Evolutionary conservation across 805 yeast species (phyloP).

Genomic region (Lipomyces japonicus): DNA sequence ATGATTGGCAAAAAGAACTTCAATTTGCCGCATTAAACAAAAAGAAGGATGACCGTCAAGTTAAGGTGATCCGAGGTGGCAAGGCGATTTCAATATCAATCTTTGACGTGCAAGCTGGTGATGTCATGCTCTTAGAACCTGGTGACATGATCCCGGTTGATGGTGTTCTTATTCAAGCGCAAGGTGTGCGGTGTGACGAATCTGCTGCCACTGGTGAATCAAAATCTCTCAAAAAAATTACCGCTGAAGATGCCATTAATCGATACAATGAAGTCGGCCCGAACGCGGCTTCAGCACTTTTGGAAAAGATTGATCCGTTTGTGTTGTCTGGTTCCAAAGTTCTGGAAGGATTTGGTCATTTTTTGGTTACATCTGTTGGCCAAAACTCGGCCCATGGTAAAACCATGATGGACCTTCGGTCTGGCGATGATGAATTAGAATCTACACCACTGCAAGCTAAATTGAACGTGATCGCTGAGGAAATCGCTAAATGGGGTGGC

Average conservation of each 20-base stretch:
- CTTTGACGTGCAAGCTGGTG: constrained; percentile 80
- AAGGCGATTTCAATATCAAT: constrained; percentile 64
- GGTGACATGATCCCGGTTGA: constrained; percentile 95
- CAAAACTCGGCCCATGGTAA: constrained; percentile 84
- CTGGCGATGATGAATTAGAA: constrained; percentile 67
- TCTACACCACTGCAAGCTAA: constrained; percentile 86
- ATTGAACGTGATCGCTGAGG: constrained; percentile 77
- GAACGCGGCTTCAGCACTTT: constrained; percentile 32
- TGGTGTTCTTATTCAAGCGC: constrained; percentile 65
- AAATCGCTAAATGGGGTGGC: constrained; percentile 91
- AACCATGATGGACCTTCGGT: constrained; percentile 74
- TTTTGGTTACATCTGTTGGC: constrained; percentile 88
- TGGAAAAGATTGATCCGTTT: constrained; percentile 64
- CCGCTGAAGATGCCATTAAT: constrained; percentile 46
- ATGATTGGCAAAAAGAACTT: constrained; percentile 92
- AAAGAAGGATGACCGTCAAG: constrained; percentile 77
- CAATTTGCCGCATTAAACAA: constrained; percentile 86
- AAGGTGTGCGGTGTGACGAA: constrained; percentile 81
- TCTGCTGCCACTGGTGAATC: constrained; percentile 93
- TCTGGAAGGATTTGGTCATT: constrained; percentile 79
- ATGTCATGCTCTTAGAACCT: constrained; percentile 73
- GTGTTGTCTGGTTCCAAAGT: constrained; percentile 89
- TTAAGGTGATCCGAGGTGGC: constrained; percentile 73
- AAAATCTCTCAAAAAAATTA: constrained; percentile 66
- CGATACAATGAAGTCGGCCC: constrained; percentile 39